Conservation (phyloP, 345 rosid genomes). For the Iberis pinnata region DNA sequence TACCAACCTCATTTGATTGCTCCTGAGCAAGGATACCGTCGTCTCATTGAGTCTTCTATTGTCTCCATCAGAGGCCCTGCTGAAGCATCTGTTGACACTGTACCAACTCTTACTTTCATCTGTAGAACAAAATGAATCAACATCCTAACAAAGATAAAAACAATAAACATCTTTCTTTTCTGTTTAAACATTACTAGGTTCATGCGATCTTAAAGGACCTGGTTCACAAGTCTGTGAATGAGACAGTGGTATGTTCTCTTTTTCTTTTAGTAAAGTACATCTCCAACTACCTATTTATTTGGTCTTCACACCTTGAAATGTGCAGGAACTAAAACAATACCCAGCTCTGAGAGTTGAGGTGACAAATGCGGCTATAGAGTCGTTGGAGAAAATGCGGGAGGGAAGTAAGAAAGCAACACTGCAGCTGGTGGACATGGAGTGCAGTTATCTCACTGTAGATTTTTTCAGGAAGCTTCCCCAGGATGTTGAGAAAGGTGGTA, state of each 20-base stretch:
- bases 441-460: slow-evolving; percentile 87
- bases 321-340: slow-evolving; percentile 92
- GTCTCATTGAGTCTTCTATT: slow-evolving; percentile 88
- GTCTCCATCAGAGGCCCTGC: slow-evolving; percentile 95
- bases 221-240: slow-evolving; percentile 87
- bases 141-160: neutral
- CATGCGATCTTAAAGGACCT: slow-evolving; percentile 88
- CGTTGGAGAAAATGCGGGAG: slow-evolving; percentile 87
- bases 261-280: neutral
- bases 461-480: slow-evolving; percentile 98
- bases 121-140: slow-evolving; percentile 8
- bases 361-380: slow-evolving; percentile 79
- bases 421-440: slow-evolving; percentile 93
- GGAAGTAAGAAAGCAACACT: slow-evolving; percentile 86
- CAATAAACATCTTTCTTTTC: neutral
- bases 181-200: slow-evolving; percentile 40
- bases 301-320: slow-evolving; percentile 19
- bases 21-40: slow-evolving; percentile 99
- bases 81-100: slow-evolving; percentile 99
- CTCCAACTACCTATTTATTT: neutral
- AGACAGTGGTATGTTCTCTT: slow-evolving; percentile 61
- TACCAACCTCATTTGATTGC: slow-evolving; percentile 99
- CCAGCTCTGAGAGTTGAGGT: slow-evolving; percentile 95
- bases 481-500: slow-evolving; percentile 96
- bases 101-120: slow-evolving; percentile 35